phyloP scores from a whole-genome alignment of 768 basidiomycete genomes.

The Panellus pusillus region DNA sequence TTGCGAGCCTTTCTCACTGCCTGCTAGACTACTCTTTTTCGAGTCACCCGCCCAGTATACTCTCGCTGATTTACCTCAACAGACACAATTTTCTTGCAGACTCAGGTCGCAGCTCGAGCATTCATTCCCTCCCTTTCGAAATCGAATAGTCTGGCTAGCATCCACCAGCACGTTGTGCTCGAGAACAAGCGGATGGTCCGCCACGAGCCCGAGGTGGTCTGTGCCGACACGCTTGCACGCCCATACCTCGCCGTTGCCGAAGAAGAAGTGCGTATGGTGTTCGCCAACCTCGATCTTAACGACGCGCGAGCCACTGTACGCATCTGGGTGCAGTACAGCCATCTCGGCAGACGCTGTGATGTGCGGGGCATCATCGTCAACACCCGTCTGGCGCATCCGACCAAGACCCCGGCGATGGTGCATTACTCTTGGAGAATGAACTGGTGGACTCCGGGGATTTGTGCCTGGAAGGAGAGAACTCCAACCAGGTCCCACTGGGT shows the following conservation, averaged over 20 bases:
- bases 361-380: not conserved
- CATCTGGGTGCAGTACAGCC: conserved; percentile 6
- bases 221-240: conserved; percentile 14
- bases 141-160: no score
- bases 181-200: conserved; percentile 9
- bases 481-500: no score
- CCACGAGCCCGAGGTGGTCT: conserved; percentile 18
- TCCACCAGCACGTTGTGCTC: not conserved
- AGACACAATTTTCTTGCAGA: no score
- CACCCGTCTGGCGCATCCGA: conserved; percentile 16
- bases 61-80: no score
- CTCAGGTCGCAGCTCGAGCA: no score
- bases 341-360: conserved; percentile 16
- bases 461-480: no score
- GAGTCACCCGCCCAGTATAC: no score
- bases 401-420: conserved; percentile 22
- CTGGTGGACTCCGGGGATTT: no score
- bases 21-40: no score
- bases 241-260: conserved; percentile 18
- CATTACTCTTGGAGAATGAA: no score
- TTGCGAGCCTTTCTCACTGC: no score
- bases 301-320: conserved; percentile 16
- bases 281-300: conserved; percentile 18
- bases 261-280: conserved; percentile 21
- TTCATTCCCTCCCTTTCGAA: no score